phyloP scores from a whole-genome alignment of 768 basidiomycete genomes.

The Leucogyrophana mollusca region DNA sequence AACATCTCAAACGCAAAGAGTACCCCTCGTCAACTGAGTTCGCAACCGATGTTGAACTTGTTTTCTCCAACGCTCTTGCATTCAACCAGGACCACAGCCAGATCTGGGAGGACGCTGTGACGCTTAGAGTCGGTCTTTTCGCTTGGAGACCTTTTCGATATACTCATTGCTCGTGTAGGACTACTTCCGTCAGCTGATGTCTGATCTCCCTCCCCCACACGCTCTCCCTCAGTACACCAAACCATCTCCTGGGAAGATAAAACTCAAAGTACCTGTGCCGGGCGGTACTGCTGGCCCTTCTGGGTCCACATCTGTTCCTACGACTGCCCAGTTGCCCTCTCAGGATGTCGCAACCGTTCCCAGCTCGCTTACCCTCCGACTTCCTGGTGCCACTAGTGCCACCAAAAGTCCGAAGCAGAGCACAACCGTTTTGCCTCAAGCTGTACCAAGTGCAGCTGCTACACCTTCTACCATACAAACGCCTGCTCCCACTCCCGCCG shows the following conservation, averaged over 20 bases:
- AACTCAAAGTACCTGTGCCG: conserved; percentile 60
- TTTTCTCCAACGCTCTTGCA: conserved; percentile 84
- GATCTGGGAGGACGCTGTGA: conserved; percentile 78
- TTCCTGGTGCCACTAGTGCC: conserved; percentile 12
- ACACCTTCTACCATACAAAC: conserved; percentile 13
- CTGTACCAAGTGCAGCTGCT: conserved; percentile 4
- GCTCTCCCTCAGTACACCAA: conserved; percentile 63
- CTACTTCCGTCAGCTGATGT: conserved; percentile 71
- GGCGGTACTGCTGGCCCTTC: conserved; percentile 28
- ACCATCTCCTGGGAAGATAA: conserved; percentile 61
- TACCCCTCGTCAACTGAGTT: conserved; percentile 70
- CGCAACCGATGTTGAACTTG: conserved; percentile 82
- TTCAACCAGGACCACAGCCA: conserved; percentile 87
- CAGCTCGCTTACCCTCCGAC: conserved; percentile 18
- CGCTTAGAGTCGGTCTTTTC: conserved; percentile 52
- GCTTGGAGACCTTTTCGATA: conserved; percentile 2
- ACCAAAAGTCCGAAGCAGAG: conserved; percentile 22
- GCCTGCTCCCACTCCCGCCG: conserved; percentile 9
- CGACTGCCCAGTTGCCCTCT: conserved; percentile 12
- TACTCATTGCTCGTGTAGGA: conserved; percentile 44
- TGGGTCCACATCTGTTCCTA: conserved; percentile 2
- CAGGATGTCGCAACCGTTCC: conserved; percentile 15
- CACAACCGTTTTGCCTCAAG: conserved; percentile 17
- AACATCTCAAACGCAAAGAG: conserved; percentile 77
- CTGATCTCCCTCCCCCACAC: conserved; percentile 70